phyloP scores from a whole-genome alignment of 2,329 filamentous ascomycete genomes.

The Beauveria medogensis region DNA sequence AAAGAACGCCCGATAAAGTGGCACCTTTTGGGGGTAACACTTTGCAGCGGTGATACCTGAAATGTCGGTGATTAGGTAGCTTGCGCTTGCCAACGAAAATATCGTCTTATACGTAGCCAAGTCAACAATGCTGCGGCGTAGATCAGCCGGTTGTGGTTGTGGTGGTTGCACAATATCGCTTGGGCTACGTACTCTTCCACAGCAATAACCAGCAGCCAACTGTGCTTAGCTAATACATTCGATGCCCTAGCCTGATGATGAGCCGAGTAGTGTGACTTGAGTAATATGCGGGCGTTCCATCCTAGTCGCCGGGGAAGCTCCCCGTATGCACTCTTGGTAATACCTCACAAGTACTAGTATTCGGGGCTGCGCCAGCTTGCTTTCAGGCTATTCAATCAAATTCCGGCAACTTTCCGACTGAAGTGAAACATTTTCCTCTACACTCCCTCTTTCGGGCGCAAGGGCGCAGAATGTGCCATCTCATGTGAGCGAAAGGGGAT shows the following conservation, averaged over 20 bases:
- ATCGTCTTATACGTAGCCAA: too few species aligned
- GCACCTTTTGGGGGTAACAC: background rate
- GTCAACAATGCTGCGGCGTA: too few species aligned
- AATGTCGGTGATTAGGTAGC: background rate
- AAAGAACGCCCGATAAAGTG: background rate
- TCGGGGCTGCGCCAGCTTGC: background rate
- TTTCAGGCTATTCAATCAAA: background rate
- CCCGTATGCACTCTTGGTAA: background rate
- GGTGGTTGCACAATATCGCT: too few species aligned
- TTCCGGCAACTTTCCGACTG: background rate
- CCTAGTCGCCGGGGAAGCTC: slow-evolving; percentile 1
- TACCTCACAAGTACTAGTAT: too few species aligned
- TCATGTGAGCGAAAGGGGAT: background rate
- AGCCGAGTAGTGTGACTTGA: background rate
- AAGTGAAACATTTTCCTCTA: background rate
- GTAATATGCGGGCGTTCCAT: background rate
- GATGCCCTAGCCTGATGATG: background rate
- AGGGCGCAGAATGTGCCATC: background rate
- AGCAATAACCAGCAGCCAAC: background rate
- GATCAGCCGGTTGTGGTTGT: too few species aligned
- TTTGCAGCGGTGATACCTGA: background rate
- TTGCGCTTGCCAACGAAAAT: too few species aligned
- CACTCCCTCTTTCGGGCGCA: too few species aligned
- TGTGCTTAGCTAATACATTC: background rate
- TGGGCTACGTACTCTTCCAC: too few species aligned